Evolutionary conservation across 208 protist genomes (phyloP).

Genomic region (Trypanosoma avium): DNA sequence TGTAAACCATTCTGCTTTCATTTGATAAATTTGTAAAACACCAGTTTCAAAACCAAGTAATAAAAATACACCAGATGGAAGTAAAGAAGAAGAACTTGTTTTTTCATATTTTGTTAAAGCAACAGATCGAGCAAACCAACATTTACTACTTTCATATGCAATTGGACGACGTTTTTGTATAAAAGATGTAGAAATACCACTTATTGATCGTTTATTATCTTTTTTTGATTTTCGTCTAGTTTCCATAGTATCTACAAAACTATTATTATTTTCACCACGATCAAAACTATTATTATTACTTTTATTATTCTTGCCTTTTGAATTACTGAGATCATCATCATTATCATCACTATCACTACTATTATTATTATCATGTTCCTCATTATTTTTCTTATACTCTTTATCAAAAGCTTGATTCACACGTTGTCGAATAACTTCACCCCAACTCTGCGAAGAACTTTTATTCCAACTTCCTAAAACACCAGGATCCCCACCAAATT

Average conservation of each 20-base stretch:
- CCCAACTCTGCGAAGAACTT: no score
- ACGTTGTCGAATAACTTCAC: slow-evolving; percentile 8
- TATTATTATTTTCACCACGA: background rate
- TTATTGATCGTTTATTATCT: no score
- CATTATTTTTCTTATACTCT: background rate
- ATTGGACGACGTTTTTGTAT: background rate
- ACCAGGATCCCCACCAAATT: slow-evolving; percentile 40
- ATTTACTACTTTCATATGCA: slow-evolving; percentile 1
- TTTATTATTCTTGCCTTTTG: background rate
- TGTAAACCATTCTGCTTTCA: slow-evolving; percentile 68
- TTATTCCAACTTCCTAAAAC: background rate
- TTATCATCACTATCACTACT: background rate
- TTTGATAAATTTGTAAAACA: slow-evolving; percentile 63
- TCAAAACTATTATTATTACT: background rate
- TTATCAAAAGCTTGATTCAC: background rate
- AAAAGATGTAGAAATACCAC: no score
- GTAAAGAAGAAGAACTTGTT: slow-evolving; percentile 6
- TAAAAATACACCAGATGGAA: slow-evolving; percentile 42
- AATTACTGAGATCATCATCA: background rate
- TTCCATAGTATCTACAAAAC: background rate
- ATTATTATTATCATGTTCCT: background rate
- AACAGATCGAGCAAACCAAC: slow-evolving; percentile 69
- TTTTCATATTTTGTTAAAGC: slow-evolving; percentile 41
- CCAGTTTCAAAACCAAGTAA: slow-evolving; percentile 78
- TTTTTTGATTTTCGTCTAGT: background rate